Evolutionary conservation across 805 yeast genomes (phyloP), one percentile per base, ranked within the genome.

Genomic region (Candida insectorum): DNA sequence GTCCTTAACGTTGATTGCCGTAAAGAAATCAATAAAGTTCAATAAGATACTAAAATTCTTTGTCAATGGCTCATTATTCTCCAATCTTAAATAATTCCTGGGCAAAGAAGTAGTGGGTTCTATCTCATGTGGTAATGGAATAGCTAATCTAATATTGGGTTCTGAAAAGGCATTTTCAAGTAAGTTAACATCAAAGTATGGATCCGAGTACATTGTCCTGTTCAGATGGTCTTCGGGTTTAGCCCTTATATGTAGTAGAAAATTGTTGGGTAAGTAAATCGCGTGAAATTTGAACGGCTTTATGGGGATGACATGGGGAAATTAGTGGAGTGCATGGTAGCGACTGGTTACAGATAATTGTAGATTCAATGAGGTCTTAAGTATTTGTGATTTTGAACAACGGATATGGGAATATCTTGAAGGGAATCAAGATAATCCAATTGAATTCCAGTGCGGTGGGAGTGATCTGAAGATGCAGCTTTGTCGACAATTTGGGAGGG

Each of bases 111-210:
- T 23, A 2, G 62, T 5, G 7, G 15, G 48, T 7, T 55, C 60
- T 24, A 52, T 40, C 40, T 62, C 68, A 9, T 52, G 52, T 5
- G 72, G 71, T 14, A 65, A 48, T 1, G 72, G 72, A 37, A 64
- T 62, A 8, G 59, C 41, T 8, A 64, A 49, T 4, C 49, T 56
- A 17, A 66, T 49, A 27, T 48, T 48, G 13, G 70, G 70, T 2
- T 42, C 24, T 1, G 41, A 30, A 12, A 54, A 46, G 1, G 65
- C 59, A 44, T 60, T 52, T 7, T 62, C 62, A 22, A 65, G 51
- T 31, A 66, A 52, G 40, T 66, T 65, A 39, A 65, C 53, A 37
- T 66, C 70, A 33, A 66, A 54, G 31, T 34, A 41, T 6, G 34
- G 32, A 28, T 41, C 12, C 26, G n/a, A 10, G 26, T 20, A 11